Percentiles rank a stretch among this genome's conserved stretches.
Conservation (phyloP, 768 basidiomycete genomes). For the Tricholoma furcatifolium region DNA sequence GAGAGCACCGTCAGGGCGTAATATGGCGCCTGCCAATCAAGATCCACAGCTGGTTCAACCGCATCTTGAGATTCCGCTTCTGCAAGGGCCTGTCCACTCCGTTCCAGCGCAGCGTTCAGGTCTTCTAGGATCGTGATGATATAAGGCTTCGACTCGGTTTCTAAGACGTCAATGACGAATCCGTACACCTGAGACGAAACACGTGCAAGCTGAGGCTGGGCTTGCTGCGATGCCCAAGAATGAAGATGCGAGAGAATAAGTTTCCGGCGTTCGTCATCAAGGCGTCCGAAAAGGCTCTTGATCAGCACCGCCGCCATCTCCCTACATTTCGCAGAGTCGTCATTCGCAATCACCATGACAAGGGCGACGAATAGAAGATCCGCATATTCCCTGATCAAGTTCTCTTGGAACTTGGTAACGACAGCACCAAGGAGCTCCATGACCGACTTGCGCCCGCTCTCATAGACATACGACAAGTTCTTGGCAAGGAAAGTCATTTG, state of each 20-base stretch:
- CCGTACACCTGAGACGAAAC: constrained; percentile 85
- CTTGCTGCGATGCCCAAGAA: constrained; percentile 69
- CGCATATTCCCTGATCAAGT: constrained; percentile 73
- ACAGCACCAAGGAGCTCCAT: constrained; percentile 89
- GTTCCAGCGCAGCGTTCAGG: constrained; percentile 45
- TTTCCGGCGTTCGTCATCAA: constrained; percentile 58
- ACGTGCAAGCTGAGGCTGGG: constrained; percentile 60
- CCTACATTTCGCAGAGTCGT: constrained; percentile 85
- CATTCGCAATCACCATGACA: constrained; percentile 92
- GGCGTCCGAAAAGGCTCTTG: constrained; percentile 68
- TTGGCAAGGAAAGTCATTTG: constrained; percentile 91
- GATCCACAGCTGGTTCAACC: constrained; percentile 52
- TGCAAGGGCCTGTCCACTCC: constrained; percentile 40
- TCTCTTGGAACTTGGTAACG: constrained; percentile 78
- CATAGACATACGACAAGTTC: constrained; percentile 87
- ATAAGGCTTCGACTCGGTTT: constrained; percentile 43
- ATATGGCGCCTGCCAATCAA: constrained; percentile 83
- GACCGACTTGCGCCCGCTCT: constrained; percentile 90
- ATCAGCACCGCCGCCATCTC: constrained; percentile 86
- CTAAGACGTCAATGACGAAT: constrained; percentile 69
- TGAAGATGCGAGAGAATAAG: constrained; percentile 70
- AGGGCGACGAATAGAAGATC: constrained; percentile 90
- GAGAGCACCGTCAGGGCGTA: constrained; percentile 67
- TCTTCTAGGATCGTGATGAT: constrained; percentile 54
- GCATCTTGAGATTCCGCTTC: constrained; percentile 41